Evolutionary conservation across 2,329 filamentous ascomycete species (phyloP).

Genomic region (Stagonosporopsis chrysanthemi): DNA sequence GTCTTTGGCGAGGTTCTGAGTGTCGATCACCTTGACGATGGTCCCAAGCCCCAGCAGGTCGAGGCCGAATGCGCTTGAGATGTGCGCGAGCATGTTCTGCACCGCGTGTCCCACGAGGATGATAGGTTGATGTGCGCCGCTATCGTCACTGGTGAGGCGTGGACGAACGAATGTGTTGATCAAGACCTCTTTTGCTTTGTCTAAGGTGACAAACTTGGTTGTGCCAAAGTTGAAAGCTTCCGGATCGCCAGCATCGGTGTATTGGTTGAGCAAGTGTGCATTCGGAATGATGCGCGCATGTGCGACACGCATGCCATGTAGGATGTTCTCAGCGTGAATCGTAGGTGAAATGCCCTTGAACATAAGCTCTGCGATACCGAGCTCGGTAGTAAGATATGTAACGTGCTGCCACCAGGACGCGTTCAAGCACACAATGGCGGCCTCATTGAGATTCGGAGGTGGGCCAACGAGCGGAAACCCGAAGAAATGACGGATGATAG

Average conservation of each 20-base stretch:
- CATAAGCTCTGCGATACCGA: constrained; percentile 26
- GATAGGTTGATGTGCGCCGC: constrained; percentile 23
- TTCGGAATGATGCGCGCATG: neutral
- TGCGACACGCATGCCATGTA: too few relatives aligned
- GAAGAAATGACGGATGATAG: neutral
- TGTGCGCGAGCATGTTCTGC: neutral
- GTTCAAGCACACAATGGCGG: constrained; percentile 21
- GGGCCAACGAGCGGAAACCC: neutral
- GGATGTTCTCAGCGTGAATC: constrained; percentile 10
- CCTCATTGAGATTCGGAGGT: neutral
- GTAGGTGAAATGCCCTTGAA: neutral
- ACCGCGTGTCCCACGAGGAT: constrained; percentile 6
- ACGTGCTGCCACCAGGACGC: constrained; percentile 28
- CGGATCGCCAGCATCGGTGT: neutral
- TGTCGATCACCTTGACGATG: constrained; percentile 29
- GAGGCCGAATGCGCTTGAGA: constrained; percentile 19
- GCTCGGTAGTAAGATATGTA: constrained; percentile 26
- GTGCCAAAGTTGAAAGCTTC: neutral
- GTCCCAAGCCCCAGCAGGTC: constrained; percentile 20
- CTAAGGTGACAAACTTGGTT: neutral
- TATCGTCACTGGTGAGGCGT: constrained; percentile 6
- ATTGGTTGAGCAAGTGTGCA: neutral
- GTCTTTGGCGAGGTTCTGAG: constrained; percentile 23
- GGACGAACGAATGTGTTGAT: neutral
- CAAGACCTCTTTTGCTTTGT: neutral